These are phyloP conservation scores for Diaporthe humulicola DNA, from an alignment of 2,329 filamentous ascomycete species.

Conservation along the genomic window DNA sequence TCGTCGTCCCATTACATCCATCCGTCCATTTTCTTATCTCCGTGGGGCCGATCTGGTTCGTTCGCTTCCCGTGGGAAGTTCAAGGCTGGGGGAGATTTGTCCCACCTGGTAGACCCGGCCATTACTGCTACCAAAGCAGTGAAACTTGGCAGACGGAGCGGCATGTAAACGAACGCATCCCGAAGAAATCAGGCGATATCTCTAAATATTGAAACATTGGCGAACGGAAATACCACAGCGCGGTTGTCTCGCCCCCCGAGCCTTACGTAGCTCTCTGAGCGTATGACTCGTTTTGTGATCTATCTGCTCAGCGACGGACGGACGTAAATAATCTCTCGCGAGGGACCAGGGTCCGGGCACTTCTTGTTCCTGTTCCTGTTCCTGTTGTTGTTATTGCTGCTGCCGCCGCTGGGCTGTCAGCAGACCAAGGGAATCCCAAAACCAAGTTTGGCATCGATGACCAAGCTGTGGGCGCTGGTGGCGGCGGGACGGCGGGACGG, in stretches of 20 bases:
- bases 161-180: neutral
- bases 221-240: conserved; percentile 21
- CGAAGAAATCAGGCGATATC: neutral
- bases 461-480: neutral
- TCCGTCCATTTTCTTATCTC: neutral
- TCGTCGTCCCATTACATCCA: neutral
- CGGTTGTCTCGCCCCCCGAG: neutral
- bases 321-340: neutral
- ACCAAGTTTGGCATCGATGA: neutral
- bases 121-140: neutral
- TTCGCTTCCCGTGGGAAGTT: neutral
- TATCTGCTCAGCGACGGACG: neutral
- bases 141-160: neutral
- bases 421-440: neutral
- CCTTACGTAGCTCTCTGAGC: neutral
- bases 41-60: neutral
- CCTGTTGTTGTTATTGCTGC: neutral
- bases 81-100: neutral
- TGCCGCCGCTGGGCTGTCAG: neutral
- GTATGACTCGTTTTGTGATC: conserved; percentile 16
- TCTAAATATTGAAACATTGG: conserved; percentile 9
- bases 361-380: neutral
- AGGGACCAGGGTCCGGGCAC: neutral
- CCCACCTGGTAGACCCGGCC: too few relatives aligned
- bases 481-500: conserved; percentile 11